A percentile compares a stretch with the other conserved stretches of the same genome.
These are phyloP conservation scores for Fragilariopsis cylindrus DNA, from an alignment of 108 stramenopile species.

Conservation along the genomic window DNA sequence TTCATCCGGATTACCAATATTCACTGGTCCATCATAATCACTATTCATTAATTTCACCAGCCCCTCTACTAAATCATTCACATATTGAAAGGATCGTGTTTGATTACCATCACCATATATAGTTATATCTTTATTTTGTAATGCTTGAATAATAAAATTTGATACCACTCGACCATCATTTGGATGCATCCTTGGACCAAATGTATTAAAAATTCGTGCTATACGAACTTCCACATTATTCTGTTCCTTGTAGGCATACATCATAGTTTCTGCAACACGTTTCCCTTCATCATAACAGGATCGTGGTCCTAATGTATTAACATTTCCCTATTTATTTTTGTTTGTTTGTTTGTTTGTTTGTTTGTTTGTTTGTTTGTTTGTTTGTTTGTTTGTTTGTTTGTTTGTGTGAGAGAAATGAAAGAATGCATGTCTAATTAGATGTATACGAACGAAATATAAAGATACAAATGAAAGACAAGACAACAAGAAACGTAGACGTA, in stretches of 20 bases:
- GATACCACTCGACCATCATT: slow-evolving; percentile 98
- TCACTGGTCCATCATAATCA: slow-evolving; percentile 88
- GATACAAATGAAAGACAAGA: too few relatives aligned
- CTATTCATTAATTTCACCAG: slow-evolving; percentile 95
- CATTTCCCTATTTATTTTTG: slow-evolving; percentile 64
- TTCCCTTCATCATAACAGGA: slow-evolving; percentile 99
- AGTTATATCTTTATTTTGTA: slow-evolving; percentile 93
- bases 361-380: too few relatives aligned
- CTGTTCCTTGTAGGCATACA: slow-evolving; percentile 94
- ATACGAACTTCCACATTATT: slow-evolving; percentile 93
- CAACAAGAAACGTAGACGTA: too few relatives aligned
- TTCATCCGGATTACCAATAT: slow-evolving; percentile 98
- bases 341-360: too few relatives aligned
- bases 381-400: too few relatives aligned
- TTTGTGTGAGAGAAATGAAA: too few relatives aligned
- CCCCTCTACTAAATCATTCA: slow-evolving; percentile 96
- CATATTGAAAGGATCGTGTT: slow-evolving; percentile 98
- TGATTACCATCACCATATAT: slow-evolving; percentile 96
- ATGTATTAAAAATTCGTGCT: slow-evolving; percentile 99
- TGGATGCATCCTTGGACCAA: slow-evolving; percentile 98
- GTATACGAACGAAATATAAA: too few relatives aligned
- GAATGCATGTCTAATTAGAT: too few relatives aligned
- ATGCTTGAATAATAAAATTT: slow-evolving; percentile 98
- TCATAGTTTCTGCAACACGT: slow-evolving; percentile 99
- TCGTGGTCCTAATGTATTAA: slow-evolving; percentile 96